A percentile compares a stretch with the other conserved stretches of the same genome.
Conservation (phyloP, 176 grass and related monocot genomes). For the Raddia distichophylla region DNA sequence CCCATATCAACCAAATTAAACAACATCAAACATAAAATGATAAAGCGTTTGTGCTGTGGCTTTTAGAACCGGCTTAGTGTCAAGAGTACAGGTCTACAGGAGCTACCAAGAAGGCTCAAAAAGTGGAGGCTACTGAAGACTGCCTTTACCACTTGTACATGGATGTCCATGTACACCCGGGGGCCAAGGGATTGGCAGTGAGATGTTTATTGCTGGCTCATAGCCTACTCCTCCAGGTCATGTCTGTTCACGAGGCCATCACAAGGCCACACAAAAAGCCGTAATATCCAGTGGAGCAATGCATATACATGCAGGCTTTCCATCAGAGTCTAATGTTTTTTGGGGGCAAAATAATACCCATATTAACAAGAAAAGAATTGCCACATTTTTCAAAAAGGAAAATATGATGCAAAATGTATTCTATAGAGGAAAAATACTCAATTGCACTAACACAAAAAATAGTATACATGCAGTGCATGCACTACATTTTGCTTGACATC, state of each 20-base stretch:
- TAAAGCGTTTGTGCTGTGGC: neutral
- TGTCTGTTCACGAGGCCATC: too few species aligned
- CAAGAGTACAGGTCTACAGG: neutral
- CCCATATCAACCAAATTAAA: neutral
- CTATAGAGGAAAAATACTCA: neutral
- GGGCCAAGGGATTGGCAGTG: too few species aligned
- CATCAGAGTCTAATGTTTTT: too few species aligned
- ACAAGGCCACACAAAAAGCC: too few species aligned
- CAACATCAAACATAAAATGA: neutral
- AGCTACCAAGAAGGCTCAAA: neutral
- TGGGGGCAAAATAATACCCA: too few species aligned
- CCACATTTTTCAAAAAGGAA: neutral
- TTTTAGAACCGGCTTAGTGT: neutral
- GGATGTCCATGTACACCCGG: too few species aligned
- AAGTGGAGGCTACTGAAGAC: neutral
- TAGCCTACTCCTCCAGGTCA: too few species aligned
- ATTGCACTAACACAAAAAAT: constrained; percentile 2
- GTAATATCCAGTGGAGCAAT: too few species aligned
- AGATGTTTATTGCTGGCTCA: too few species aligned
- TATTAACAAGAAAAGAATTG: neutral
- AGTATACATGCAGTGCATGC: neutral
- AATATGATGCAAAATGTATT: constrained; percentile 7
- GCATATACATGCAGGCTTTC: too few species aligned
- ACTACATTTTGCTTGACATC: neutral
- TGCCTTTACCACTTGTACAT: too few species aligned